phyloP scores from a whole-genome alignment of 257 asterid species.

The Solanum piurae region DNA sequence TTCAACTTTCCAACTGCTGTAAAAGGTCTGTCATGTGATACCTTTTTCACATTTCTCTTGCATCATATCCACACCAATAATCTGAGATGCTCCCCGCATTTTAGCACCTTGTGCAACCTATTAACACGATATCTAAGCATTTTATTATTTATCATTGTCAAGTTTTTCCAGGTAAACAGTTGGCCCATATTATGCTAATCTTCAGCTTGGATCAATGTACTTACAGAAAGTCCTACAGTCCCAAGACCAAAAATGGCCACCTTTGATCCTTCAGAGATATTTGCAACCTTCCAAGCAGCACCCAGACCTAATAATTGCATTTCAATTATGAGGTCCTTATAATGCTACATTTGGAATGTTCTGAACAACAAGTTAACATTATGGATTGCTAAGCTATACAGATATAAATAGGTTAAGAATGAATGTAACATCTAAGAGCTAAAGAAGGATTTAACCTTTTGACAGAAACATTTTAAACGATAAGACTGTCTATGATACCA shows the following conservation, averaged over 20 bases:
- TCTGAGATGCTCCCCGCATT: conserved; percentile 75
- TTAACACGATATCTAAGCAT: conserved; percentile 3
- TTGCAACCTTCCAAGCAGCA: conserved; percentile 98
- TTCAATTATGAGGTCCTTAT: neutral
- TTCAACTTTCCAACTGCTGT: neutral
- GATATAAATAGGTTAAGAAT: neutral
- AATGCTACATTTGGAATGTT: conserved; percentile 1
- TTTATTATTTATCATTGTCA: neutral
- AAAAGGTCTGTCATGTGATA: conserved; percentile 1
- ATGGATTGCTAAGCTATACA: neutral
- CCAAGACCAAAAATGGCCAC: conserved; percentile 92
- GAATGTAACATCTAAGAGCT: neutral
- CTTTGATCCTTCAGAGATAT: conserved; percentile 68
- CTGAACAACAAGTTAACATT: neutral
- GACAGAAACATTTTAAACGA: neutral
- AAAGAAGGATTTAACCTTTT: neutral
- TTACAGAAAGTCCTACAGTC: conserved; percentile 95
- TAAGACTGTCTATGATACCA: neutral
- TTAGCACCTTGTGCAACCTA: conserved; percentile 97
- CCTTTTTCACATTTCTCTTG: conserved; percentile 62
- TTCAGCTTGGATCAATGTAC: conserved; percentile 15
- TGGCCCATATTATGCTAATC: neutral
- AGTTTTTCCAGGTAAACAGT: neutral
- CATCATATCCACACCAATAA: conserved; percentile 80
- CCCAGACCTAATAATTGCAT: conserved; percentile 59